Evolutionary conservation across 2,329 filamentous ascomycete species (phyloP).

Genomic region (Fusarium mundagurra): DNA sequence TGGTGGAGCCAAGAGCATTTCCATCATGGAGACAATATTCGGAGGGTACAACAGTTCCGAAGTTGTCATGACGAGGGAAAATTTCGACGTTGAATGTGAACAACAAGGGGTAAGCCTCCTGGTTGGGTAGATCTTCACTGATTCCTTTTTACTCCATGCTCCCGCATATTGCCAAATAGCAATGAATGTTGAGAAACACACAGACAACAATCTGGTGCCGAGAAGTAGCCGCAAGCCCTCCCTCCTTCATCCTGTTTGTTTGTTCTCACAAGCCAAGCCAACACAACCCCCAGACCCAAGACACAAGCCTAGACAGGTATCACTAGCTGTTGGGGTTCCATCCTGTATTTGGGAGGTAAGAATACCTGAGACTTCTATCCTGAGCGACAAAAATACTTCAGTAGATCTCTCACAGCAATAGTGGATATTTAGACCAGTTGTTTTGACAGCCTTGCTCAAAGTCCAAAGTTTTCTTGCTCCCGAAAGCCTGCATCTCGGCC

Average conservation of each 20-base stretch:
- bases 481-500: constrained; percentile 8
- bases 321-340: constrained; percentile 27
- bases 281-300: constrained; percentile 24
- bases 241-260: constrained; percentile 1
- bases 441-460: background rate
- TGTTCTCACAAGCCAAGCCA: constrained; percentile 3
- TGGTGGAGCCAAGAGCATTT: constrained; percentile 15
- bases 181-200: background rate
- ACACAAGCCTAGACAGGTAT: background rate
- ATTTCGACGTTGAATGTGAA: background rate
- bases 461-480: background rate
- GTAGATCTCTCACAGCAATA: background rate
- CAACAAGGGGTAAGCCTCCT: background rate
- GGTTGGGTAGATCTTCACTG: background rate
- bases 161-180: background rate
- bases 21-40: constrained; percentile 15
- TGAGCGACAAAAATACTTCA: background rate
- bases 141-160: constrained; percentile 1
- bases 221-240: constrained; percentile 23
- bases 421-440: background rate
- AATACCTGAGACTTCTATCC: background rate
- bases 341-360: background rate
- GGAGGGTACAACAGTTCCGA: constrained; percentile 8
- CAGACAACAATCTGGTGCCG: constrained; percentile 6
- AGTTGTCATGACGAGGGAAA: constrained; percentile 35